These are phyloP conservation scores for Penicillium sp. DNA, from an alignment of 2,329 filamentous ascomycete species.

Conservation along the genomic window DNA sequence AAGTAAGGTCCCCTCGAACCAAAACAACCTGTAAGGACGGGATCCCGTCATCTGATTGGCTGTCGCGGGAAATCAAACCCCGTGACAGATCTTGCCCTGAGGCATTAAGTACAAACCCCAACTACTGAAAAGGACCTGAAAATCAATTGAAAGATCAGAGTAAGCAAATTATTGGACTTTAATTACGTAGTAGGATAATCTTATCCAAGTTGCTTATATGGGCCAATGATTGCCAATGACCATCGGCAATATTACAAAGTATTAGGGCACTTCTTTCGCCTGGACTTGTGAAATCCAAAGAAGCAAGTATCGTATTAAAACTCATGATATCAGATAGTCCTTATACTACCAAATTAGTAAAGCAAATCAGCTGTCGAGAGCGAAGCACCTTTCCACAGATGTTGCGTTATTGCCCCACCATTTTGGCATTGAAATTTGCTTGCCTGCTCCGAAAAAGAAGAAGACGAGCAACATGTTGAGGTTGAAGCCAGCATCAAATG, in stretches of 20 bases:
- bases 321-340: background rate
- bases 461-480: slow-evolving; percentile 62
- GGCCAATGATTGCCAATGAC: too few relatives aligned
- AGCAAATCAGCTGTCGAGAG: slow-evolving; percentile 34
- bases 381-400: slow-evolving; percentile 60
- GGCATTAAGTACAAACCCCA: slow-evolving; percentile 1
- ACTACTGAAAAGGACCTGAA: background rate
- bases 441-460: slow-evolving; percentile 57
- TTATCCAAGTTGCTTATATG: background rate
- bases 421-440: slow-evolving; percentile 58
- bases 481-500: slow-evolving; percentile 63
- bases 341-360: background rate
- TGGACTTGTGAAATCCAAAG: background rate
- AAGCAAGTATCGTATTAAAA: background rate
- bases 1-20: slow-evolving; percentile 23
- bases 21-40: slow-evolving; percentile 27
- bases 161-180: background rate
- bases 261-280: background rate
- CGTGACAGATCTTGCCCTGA: slow-evolving; percentile 21
- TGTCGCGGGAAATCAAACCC: slow-evolving; percentile 2
- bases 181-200: background rate
- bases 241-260: background rate
- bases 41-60: slow-evolving; percentile 21
- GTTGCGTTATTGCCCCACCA: slow-evolving; percentile 63
- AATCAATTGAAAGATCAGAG: background rate